A percentile compares a stretch with the other conserved stretches of the same genome.
phyloP scores from a whole-genome alignment of 345 rosid genomes.

The Linum tenue region DNA sequence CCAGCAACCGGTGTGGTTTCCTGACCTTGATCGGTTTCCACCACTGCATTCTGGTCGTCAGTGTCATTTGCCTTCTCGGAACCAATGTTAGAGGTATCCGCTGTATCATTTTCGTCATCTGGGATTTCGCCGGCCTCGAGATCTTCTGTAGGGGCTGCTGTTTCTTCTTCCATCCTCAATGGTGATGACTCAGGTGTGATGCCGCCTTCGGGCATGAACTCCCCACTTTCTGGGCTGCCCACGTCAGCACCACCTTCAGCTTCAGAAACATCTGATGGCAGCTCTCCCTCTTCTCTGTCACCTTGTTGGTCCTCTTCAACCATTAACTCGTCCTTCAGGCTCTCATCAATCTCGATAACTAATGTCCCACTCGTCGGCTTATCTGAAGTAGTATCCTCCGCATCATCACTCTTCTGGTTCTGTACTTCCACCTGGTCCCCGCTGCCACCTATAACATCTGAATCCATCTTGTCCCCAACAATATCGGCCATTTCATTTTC shows the following conservation, averaged over 20 bases:
- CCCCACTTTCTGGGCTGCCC: constrained; percentile 51
- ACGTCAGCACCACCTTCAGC: constrained; percentile 34
- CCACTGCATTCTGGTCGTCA: constrained; percentile 28
- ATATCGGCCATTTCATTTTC: constrained; percentile 58
- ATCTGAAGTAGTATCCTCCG: constrained; percentile 43
- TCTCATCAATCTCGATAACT: constrained; percentile 37
- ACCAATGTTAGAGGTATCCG: constrained; percentile 40
- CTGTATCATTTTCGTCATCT: constrained; percentile 51
- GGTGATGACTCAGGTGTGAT: constrained; percentile 57
- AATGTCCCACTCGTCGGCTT: constrained; percentile 35
- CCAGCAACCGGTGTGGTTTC: constrained; percentile 21
- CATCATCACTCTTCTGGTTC: constrained; percentile 26
- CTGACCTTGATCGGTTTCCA: constrained; percentile 27
- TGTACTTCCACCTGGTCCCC: constrained; percentile 31
- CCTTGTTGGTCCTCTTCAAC: constrained; percentile 46
- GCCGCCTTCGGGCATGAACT: constrained; percentile 35
- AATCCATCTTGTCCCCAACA: constrained; percentile 39
- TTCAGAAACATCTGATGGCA: constrained; percentile 52
- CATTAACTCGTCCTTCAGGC: constrained; percentile 33
- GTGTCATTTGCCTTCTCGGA: constrained; percentile 45
- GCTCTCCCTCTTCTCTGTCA: constrained; percentile 91
- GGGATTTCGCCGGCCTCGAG: too few relatives aligned
- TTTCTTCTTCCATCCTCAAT: constrained; percentile 42
- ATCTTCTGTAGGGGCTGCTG: constrained; percentile 20
- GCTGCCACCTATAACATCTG: constrained; percentile 25